Evolutionary conservation across 345 rosid species (phyloP).

Genomic region (Heritiera littoralis): DNA sequence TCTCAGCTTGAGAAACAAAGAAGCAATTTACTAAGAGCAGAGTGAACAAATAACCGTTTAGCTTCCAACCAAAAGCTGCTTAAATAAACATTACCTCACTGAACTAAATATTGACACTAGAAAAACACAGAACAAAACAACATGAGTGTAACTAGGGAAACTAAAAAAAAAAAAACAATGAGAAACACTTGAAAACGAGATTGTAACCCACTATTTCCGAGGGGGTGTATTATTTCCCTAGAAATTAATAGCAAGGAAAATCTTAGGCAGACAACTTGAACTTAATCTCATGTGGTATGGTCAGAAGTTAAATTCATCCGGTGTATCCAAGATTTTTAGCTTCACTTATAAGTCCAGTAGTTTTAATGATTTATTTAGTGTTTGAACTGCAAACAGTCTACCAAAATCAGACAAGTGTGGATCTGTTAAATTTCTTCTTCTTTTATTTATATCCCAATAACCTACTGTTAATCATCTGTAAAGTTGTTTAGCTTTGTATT

Average conservation of each 20-base stretch:
- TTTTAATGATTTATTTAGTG: neutral
- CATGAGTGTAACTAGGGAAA: too few species aligned
- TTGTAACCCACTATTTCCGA: neutral
- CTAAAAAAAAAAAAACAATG: too few species aligned
- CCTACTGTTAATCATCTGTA: neutral
- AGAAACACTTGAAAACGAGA: too few species aligned
- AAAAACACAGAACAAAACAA: too few species aligned
- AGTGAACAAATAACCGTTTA: too few species aligned
- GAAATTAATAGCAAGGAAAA: neutral
- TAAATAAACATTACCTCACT: too few species aligned
- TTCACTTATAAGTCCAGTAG: neutral
- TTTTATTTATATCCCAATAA: neutral
- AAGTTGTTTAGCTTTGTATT: neutral
- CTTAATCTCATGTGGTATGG: neutral
- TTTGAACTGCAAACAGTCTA: slow-evolving; percentile 7
- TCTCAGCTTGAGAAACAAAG: too few species aligned
- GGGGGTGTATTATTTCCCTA: neutral
- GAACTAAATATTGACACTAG: too few species aligned
- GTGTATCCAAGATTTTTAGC: neutral
- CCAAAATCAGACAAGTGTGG: neutral
- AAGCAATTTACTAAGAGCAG: too few species aligned
- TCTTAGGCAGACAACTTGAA: neutral
- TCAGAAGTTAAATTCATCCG: neutral
- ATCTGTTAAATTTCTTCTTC: neutral
- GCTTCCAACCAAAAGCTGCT: too few species aligned